Conservation (phyloP, 2,329 filamentous ascomycete species). For the Xylaria multiplex region DNA sequence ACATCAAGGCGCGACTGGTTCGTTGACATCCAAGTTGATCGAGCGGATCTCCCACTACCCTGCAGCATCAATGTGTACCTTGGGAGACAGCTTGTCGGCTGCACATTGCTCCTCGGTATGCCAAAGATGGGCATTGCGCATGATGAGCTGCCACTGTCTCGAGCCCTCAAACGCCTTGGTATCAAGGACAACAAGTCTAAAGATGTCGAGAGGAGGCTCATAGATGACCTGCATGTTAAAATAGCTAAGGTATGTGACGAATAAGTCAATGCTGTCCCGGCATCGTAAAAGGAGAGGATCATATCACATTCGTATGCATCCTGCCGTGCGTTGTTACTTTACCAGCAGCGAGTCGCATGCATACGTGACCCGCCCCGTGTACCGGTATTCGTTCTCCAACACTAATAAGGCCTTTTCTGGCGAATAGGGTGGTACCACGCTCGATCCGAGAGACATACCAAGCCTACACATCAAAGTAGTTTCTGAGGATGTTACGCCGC, state of each 20-base stretch:
- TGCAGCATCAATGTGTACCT: conserved; percentile 52
- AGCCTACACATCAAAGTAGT: conserved; percentile 38
- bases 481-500: conserved; percentile 31
- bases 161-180: conserved; percentile 26
- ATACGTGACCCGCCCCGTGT: neutral
- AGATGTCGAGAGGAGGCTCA: conserved; percentile 29
- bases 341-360: conserved; percentile 2
- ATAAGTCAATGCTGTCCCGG: neutral
- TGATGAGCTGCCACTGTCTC: conserved; percentile 49
- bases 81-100: conserved; percentile 46
- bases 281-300: neutral
- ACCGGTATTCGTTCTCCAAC: neutral
- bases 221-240: conserved; percentile 33
- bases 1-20: conserved; percentile 48
- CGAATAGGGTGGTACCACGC: conserved; percentile 29
- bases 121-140: conserved; percentile 49
- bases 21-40: conserved; percentile 52
- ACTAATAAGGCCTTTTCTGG: conserved; percentile 15
- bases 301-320: conserved; percentile 12
- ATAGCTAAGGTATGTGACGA: conserved; percentile 38
- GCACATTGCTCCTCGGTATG: conserved; percentile 52
- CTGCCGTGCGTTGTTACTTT: conserved; percentile 6
- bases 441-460: conserved; percentile 30
- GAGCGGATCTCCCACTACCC: conserved; percentile 52
- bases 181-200: conserved; percentile 7